These are phyloP conservation scores for Chenopodium album DNA, from an alignment of 148 eudicot species.

Conservation along the genomic window DNA sequence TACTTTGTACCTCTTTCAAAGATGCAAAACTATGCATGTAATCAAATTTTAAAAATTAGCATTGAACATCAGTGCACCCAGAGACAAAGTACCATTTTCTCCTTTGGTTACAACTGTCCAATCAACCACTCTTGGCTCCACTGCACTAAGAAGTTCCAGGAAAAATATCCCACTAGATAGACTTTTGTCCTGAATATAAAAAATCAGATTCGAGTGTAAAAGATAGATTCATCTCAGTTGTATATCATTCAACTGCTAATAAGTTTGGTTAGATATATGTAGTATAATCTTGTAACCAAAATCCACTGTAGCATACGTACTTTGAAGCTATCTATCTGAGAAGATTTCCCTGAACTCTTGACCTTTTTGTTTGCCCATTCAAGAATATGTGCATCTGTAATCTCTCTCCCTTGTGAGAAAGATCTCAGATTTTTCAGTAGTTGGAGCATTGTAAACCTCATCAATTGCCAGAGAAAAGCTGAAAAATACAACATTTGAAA, in stretches of 20 bases:
- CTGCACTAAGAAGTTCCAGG: slow-evolving; percentile 84
- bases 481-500: slow-evolving; percentile 25
- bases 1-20: neutral
- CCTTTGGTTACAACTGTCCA: slow-evolving; percentile 88
- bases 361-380: slow-evolving; percentile 88
- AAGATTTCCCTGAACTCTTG: slow-evolving; percentile 52
- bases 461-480: slow-evolving; percentile 95
- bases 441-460: slow-evolving; percentile 92
- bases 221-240: neutral
- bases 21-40: neutral
- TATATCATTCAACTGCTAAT: neutral
- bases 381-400: slow-evolving; percentile 71
- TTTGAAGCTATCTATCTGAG: slow-evolving; percentile 84
- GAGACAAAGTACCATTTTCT: slow-evolving; percentile 56
- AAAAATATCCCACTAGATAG: slow-evolving; percentile 81
- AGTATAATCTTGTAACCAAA: neutral
- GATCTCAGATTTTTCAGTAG: slow-evolving; percentile 78
- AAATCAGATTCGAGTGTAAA: neutral
- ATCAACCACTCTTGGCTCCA: slow-evolving; percentile 86
- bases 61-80: neutral
- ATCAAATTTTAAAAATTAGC: neutral
- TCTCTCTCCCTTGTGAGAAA: slow-evolving; percentile 78
- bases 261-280: neutral
- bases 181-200: slow-evolving; percentile 59
- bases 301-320: slow-evolving; percentile 26